Conservation (phyloP, 192 early-diverging fungal genomes). For the Funneliformis mosseae region DNA sequence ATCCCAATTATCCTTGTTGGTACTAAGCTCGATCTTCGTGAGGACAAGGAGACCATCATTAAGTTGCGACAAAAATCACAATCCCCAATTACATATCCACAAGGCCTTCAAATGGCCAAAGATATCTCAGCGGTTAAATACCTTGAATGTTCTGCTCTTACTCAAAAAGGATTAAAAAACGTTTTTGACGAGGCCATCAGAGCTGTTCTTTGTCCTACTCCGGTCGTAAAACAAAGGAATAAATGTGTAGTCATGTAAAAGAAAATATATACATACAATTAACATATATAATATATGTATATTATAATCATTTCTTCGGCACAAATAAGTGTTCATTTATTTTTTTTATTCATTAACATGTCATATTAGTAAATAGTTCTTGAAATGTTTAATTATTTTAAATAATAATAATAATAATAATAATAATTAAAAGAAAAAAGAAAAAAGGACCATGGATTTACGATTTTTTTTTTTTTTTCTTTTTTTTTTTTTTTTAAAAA, state of each 20-base stretch:
- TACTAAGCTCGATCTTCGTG: slow-evolving; percentile 97
- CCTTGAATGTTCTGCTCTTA: slow-evolving; percentile 96
- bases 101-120: slow-evolving; percentile 87
- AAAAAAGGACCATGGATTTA: no score
- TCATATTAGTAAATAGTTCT: neutral
- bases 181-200: slow-evolving; percentile 99
- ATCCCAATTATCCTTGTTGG: slow-evolving; percentile 93
- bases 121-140: slow-evolving; percentile 91
- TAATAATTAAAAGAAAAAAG: neutral
- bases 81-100: slow-evolving; percentile 84
- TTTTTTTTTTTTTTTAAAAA: neutral
- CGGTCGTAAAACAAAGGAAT: slow-evolving; percentile 64
- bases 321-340: neutral
- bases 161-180: slow-evolving; percentile 96
- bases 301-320: neutral
- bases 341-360: neutral
- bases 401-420: neutral
- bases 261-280: neutral
- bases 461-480: neutral
- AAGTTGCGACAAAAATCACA: slow-evolving; percentile 85
- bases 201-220: slow-evolving; percentile 81
- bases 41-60: slow-evolving; percentile 88
- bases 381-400: no score
- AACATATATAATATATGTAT: neutral
- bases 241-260: slow-evolving; percentile 77